phyloP scores from a whole-genome alignment of 345 rosid genomes.

The Luvunga scandens region DNA sequence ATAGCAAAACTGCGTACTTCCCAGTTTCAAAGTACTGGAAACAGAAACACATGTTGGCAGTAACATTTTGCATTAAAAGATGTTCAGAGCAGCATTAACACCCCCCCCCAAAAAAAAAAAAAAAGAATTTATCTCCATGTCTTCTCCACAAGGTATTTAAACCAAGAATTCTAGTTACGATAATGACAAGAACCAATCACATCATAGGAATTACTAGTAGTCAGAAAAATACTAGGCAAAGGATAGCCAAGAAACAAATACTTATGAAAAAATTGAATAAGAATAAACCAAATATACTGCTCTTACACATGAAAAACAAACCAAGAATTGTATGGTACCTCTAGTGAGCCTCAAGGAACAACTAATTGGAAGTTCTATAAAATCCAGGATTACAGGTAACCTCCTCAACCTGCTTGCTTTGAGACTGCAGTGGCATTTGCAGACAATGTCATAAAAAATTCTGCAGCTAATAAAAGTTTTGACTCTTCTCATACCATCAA shows the following conservation, averaged over 20 bases:
- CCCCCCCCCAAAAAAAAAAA: background rate
- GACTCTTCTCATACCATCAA: constrained; percentile 29
- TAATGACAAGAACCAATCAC: background rate
- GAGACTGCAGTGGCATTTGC: constrained; percentile 72
- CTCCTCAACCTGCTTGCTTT: constrained; percentile 67
- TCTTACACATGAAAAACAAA: constrained; percentile 23
- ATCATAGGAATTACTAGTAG: background rate
- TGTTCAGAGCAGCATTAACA: background rate
- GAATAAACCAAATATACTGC: background rate
- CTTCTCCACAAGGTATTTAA: background rate
- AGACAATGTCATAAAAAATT: constrained; percentile 49
- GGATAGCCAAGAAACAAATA: background rate
- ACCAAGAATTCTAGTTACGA: background rate
- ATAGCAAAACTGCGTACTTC: background rate
- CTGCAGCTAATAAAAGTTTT: constrained; percentile 24
- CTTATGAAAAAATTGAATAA: background rate
- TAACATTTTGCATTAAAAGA: background rate
- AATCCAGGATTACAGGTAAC: constrained; percentile 52
- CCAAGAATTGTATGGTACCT: constrained; percentile 58
- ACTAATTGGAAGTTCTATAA: constrained; percentile 56
- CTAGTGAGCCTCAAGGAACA: constrained; percentile 48
- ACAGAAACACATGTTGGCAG: background rate
- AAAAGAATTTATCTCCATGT: background rate
- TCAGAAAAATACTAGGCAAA: background rate
- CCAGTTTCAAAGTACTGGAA: background rate